A percentile compares a stretch with the other conserved stretches of the same genome.
Conservation (phyloP, 768 basidiomycete species). For the Tricholoma terreum region DNA sequence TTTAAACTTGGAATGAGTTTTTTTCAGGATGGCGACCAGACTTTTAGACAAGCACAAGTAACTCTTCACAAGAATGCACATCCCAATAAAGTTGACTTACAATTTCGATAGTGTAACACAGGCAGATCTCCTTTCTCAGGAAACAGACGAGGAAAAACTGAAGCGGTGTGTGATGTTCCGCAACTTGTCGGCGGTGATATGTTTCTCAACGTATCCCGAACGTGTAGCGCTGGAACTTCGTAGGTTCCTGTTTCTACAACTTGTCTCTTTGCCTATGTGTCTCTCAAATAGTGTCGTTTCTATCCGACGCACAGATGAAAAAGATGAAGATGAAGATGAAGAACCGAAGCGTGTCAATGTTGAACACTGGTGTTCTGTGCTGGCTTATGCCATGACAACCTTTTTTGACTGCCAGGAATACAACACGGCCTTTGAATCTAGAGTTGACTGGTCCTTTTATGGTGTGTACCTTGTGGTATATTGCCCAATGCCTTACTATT, state of each 20-base stretch:
- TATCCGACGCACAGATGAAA: neutral
- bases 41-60: slow-evolving; percentile 1
- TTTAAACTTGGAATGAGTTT: neutral
- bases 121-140: neutral
- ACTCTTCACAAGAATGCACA: neutral
- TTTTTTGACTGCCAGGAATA: slow-evolving; percentile 2
- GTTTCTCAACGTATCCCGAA: neutral
- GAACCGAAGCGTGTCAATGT: neutral
- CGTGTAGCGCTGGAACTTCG: neutral
- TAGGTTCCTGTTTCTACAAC: neutral
- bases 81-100: neutral
- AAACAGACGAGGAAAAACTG: neutral
- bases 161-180: neutral
- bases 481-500: no score
- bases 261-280: neutral
- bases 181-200: neutral
- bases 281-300: neutral
- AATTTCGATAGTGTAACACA: neutral
- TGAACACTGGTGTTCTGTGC: neutral
- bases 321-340: no score
- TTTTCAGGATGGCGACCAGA: neutral
- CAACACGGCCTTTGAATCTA: neutral
- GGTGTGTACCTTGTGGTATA: neutral
- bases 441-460: slow-evolving; percentile 2
- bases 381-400: neutral